Conservation (phyloP, 768 basidiomycete genomes). For the Mycena amicta region DNA sequence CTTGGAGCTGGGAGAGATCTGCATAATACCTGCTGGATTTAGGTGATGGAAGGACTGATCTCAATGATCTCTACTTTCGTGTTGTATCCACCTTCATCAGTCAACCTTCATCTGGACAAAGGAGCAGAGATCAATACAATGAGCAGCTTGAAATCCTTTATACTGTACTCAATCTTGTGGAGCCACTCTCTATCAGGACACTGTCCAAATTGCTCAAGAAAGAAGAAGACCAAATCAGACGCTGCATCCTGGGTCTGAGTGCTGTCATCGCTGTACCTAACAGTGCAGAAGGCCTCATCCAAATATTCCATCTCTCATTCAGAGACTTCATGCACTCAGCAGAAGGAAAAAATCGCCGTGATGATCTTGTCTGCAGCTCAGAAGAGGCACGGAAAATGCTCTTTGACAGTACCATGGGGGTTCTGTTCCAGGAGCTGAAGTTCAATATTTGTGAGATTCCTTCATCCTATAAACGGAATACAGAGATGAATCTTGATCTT, state of each 20-base stretch:
- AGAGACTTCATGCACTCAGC: background rate
- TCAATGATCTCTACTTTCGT: slow-evolving; percentile 2
- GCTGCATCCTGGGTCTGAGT: background rate
- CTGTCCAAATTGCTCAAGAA: slow-evolving; percentile 1
- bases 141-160: background rate
- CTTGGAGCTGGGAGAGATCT: background rate
- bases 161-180: slow-evolving; percentile 1
- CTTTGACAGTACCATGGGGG: background rate
- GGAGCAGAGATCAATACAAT: background rate
- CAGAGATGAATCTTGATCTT: background rate
- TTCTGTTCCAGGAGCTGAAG: background rate
- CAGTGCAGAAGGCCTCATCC: background rate
- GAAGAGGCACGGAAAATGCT: background rate
- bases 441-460: slow-evolving; percentile 12
- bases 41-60: background rate
- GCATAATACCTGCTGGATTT: background rate
- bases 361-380: background rate
- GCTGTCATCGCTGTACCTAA: slow-evolving; percentile 2
- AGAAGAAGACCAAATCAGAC: background rate
- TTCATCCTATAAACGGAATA: slow-evolving; percentile 3
- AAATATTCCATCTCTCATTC: background rate
- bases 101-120: background rate
- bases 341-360: background rate
- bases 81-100: background rate
- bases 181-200: background rate